Percentiles rank a stretch among this genome's conserved stretches.
Evolutionary conservation across 2,329 filamentous ascomycete species (phyloP).

Genomic region (Neofusicoccum ribis): DNA sequence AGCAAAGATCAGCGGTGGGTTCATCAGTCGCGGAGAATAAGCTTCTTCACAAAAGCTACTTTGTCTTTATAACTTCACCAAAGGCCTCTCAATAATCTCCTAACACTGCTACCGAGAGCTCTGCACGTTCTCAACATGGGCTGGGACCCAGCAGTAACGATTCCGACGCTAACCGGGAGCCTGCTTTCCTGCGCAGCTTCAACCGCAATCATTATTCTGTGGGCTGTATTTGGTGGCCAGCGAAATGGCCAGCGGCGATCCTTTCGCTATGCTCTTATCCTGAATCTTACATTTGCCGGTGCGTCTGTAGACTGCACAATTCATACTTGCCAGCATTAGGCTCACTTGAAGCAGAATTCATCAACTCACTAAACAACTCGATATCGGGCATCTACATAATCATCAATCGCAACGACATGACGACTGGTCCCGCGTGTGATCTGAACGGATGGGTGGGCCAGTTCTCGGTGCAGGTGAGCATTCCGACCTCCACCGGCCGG

Average conservation of each 20-base stretch:
- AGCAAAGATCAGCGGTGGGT: too few species aligned
- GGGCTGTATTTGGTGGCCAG: slow-evolving; percentile 21
- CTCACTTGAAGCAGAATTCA: slow-evolving; percentile 36
- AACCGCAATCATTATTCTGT: slow-evolving; percentile 24
- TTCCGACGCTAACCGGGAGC: slow-evolving; percentile 29
- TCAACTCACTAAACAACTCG: slow-evolving; percentile 47
- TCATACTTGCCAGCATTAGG: not conserved
- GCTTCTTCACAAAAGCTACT: not conserved
- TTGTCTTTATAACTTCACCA: not conserved
- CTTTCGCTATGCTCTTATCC: slow-evolving; percentile 28
- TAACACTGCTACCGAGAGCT: not conserved
- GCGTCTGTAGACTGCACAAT: not conserved
- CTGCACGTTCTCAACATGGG: not conserved
- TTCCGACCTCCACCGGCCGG: not conserved
- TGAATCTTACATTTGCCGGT: slow-evolving; percentile 31
- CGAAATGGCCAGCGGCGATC: slow-evolving; percentile 22
- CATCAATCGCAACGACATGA: slow-evolving; percentile 27
- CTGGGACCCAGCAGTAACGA: slow-evolving; percentile 14
- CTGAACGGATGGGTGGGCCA: slow-evolving; percentile 52
- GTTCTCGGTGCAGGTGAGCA: slow-evolving; percentile 45
- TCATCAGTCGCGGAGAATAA: too few species aligned
- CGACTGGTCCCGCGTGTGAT: slow-evolving; percentile 37
- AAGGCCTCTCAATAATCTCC: not conserved
- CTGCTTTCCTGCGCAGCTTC: slow-evolving; percentile 27
- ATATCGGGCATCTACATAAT: slow-evolving; percentile 43